Evolutionary conservation across 2,329 filamentous ascomycete species (phyloP), one percentile per base, ranked within the genome.

Genomic region (Polytolypa hystricis): DNA sequence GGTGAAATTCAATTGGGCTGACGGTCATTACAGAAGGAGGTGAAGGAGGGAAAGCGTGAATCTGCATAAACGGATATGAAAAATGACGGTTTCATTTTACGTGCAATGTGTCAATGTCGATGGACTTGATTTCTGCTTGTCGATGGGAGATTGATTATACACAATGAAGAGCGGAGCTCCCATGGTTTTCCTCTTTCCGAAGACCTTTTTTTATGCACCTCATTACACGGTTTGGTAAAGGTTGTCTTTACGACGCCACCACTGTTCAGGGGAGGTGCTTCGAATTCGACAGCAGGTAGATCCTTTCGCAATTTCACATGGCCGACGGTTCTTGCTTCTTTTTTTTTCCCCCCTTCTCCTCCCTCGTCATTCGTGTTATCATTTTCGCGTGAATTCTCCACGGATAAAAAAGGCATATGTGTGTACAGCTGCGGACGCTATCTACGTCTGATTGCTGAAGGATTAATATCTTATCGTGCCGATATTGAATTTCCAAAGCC

Each of bases 41-140:
- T 86, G 60, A 87, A 83, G 76, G 87, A 95, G 71, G 89, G 86
- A 69, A 93, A 91, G 80, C 79, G 85, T 54, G 84, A 93, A 64
- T 68, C 77, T 55, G 86, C 82, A 71, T 94, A 77, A 72, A 65
- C 54, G 54, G 56, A 51, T 52, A 60, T 49, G 48, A 48, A 26
- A 25, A 36, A 30, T 32, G n/a, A 41, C 33, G 29, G 26, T 35
- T 19, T 17, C 15, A 17, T 32, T 43, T 38, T 29, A 30, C 21
- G 20, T 34, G 51, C 47, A 47, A 49, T 36, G 51, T 40, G 37
- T 40, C 31, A 42, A 7, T 42, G 40, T 40, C 37, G 30, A 42
- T 42, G 39, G 39, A 39, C 19, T 38, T 21, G 9, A 37, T 29
- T 16, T 27, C 18, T 18, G 14, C 17, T 21, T 15, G 10, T 33